Evolutionary conservation across 805 yeast species (phyloP).

Genomic region (Candida corydali): DNA sequence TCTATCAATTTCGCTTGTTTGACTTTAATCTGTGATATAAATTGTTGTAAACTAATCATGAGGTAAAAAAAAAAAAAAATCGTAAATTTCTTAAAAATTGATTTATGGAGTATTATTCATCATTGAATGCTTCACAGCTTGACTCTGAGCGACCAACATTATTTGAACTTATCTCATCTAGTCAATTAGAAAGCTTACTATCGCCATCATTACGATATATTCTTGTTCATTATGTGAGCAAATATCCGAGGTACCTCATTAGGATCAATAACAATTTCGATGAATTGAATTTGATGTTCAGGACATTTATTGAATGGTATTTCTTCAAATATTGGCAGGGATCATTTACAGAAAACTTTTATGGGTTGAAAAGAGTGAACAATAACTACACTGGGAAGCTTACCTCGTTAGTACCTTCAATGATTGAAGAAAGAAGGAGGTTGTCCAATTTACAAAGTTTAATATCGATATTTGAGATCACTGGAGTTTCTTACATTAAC

Average conservation of each 20-base stretch:
- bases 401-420: conserved; percentile 34
- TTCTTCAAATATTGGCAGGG: conserved; percentile 74
- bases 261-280: conserved; percentile 66
- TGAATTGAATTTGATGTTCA: conserved; percentile 59
- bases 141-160: conserved; percentile 79
- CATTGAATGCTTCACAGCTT: conserved; percentile 70
- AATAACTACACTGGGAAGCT: conserved; percentile 28
- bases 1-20: conserved; percentile 7
- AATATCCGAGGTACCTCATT: conserved; percentile 68
- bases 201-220: conserved; percentile 82
- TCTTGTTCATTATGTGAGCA: conserved; percentile 73
- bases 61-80: neutral
- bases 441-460: conserved; percentile 50
- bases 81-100: too few species aligned
- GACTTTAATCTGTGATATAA: conserved; percentile 3
- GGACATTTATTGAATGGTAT: conserved; percentile 67
- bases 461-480: conserved; percentile 53
- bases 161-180: conserved; percentile 81
- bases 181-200: conserved; percentile 69
- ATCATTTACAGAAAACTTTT: conserved; percentile 86
- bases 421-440: conserved; percentile 49
- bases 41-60: conserved; percentile 4
- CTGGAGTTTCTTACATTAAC: conserved; percentile 63
- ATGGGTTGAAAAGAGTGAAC: conserved; percentile 72
- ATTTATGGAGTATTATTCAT: conserved; percentile 75